Base-by-base conservation (phyloP, 2,329 filamentous ascomycete species). In the Grosmannia huntii region DNA sequence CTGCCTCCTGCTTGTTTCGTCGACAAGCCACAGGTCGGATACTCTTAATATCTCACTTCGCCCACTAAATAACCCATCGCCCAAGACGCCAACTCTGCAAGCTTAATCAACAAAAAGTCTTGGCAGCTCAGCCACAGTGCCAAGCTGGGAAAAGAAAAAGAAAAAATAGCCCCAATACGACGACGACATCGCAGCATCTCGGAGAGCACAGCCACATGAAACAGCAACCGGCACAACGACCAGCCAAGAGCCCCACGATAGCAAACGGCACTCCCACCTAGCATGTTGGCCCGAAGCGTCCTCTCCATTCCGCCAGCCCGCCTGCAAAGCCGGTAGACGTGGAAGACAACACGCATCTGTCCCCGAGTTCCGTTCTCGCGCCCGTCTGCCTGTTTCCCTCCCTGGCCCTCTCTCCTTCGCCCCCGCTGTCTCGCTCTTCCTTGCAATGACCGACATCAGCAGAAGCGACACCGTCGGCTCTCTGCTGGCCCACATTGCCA, bases 401-500 rank as follows among this genome's bases (percentile, higher is more conserved):
- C 36, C 52, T 41, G 16, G 21, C 33, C 38, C 41, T 27, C 33
- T 44, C 33, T 28, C 28, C 1, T 10, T 31, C 14, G 41, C 33
- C 21, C 14, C 31, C 52, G 25, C 23, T 38, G 21, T 14, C n/a
- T 14, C 19, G n/a, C n/a, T 27, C 41, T 10, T 27, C 41, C 4
- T 23, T 51, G 23, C 49, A 4, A 59, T 56, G 54, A 21, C 36
- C 67, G 75, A 80, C 67, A 77, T 83, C 66, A 79, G 80, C 65
- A 16, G 36, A 14, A 25, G 36, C 53, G 76, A 80, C 67, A 79
- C 79, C 55, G 78, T 83, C 66, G 81, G 81, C 65, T 75, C 76
- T 63, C 73, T 82, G 66, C 76, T 83, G 67, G 79, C 79, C 66
- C 72, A 72, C 69, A 81, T 83, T 68, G 81, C 80, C 64, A 77